Evolutionary conservation across 345 rosid species (phyloP).

Genomic region (Leavenworthia alabamica): DNA sequence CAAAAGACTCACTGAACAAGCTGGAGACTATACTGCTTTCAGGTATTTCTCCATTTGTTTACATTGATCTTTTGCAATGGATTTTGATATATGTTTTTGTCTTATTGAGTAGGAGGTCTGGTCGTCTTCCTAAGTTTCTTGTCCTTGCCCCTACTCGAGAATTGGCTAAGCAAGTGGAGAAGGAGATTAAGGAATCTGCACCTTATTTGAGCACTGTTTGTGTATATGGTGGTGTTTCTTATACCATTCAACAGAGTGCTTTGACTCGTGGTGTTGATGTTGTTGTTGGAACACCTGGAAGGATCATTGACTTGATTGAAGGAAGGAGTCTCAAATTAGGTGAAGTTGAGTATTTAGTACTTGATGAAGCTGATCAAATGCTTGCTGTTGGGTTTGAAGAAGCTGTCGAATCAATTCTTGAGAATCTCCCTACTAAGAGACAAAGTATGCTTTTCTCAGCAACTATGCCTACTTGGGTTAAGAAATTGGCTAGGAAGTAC

Average conservation of each 20-base stretch:
- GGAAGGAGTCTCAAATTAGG: slow-evolving; percentile 73
- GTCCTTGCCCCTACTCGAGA: slow-evolving; percentile 94
- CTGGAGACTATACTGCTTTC: slow-evolving; percentile 33
- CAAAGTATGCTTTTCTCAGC: slow-evolving; percentile 99
- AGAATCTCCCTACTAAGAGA: slow-evolving; percentile 72
- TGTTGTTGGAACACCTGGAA: slow-evolving; percentile 98
- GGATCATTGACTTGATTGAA: slow-evolving; percentile 76
- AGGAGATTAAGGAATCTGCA: slow-evolving; percentile 87
- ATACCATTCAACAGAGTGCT: slow-evolving; percentile 69
- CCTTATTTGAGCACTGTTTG: slow-evolving; percentile 77
- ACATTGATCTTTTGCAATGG: neutral
- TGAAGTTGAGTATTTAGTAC: slow-evolving; percentile 87
- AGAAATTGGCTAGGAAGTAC: slow-evolving; percentile 83
- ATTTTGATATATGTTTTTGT: neutral
- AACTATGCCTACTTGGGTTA: slow-evolving; percentile 97
- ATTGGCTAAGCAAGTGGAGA: slow-evolving; percentile 94
- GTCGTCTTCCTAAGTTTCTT: slow-evolving; percentile 69
- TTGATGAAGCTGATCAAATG: slow-evolving; percentile 99
- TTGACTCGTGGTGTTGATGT: slow-evolving; percentile 90
- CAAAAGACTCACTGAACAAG: slow-evolving; percentile 66
- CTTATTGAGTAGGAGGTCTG: slow-evolving; percentile 42
- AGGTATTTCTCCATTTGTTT: slow-evolving; percentile 37
- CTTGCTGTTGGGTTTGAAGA: slow-evolving; percentile 98
- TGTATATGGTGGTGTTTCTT: slow-evolving; percentile 96
- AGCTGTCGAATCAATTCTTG: slow-evolving; percentile 79